Evolutionary conservation across 2,329 filamentous ascomycete species (phyloP).

Genomic region (Keithomyces neogunnii): DNA sequence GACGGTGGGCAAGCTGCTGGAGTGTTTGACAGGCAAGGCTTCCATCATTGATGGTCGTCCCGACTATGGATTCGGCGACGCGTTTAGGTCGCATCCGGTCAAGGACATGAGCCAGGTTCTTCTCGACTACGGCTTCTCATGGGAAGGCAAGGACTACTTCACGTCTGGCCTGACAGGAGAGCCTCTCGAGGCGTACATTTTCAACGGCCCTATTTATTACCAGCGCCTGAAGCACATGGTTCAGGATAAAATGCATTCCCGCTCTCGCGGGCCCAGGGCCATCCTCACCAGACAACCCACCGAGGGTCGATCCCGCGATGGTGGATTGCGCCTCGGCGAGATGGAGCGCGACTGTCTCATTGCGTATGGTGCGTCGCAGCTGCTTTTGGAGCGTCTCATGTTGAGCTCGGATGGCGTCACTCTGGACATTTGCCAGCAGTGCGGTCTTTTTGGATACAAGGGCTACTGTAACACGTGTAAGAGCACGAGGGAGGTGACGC

Average conservation of each 20-base stretch:
- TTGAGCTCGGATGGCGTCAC: constrained; percentile 82
- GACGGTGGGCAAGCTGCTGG: constrained; percentile 97
- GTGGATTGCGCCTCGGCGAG: constrained; percentile 87
- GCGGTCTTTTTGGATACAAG: constrained; percentile 90
- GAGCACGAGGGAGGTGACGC: constrained; percentile 72
- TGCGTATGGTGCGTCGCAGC: constrained; percentile 88
- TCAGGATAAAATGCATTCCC: constrained; percentile 98
- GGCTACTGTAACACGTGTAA: constrained; percentile 93
- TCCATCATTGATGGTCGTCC: constrained; percentile 77
- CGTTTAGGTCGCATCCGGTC: constrained; percentile 75
- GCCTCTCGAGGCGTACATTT: constrained; percentile 88
- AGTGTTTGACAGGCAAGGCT: constrained; percentile 90
- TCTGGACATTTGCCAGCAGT: constrained; percentile 89
- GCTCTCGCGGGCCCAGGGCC: constrained; percentile 79
- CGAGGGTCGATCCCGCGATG: constrained; percentile 86
- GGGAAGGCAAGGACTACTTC: constrained; percentile 95
- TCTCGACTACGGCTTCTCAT: constrained; percentile 83
- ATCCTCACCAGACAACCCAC: constrained; percentile 93
- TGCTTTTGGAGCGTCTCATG: constrained; percentile 91
- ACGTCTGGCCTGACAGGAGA: constrained; percentile 94
- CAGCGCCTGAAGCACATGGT: constrained; percentile 99
- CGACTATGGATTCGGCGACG: constrained; percentile 75
- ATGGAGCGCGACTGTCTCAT: constrained; percentile 99
- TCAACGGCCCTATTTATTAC: constrained; percentile 98
- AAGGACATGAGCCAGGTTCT: constrained; percentile 84